Evolutionary conservation across 1,139 yeast species (phyloP).

Genomic region (Diutina neorugosa): DNA sequence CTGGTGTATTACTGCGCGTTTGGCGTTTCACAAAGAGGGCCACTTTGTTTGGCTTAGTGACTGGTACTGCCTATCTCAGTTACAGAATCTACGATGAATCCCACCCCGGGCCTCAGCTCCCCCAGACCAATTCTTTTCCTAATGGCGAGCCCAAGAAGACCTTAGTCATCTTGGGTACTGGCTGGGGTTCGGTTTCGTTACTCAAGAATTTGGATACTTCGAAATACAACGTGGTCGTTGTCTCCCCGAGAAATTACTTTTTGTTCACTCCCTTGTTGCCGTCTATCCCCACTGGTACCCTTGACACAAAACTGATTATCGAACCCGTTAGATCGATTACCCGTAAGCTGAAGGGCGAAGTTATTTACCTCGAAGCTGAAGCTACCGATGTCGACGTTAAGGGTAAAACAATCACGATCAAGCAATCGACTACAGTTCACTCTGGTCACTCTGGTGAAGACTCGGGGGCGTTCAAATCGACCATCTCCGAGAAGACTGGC

Average conservation of each 20-base stretch:
- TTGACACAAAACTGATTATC: conserved; percentile 80
- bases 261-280: conserved; percentile 90
- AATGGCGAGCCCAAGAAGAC: conserved; percentile 77
- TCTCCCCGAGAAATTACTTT: conserved; percentile 91
- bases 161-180: conserved; percentile 80
- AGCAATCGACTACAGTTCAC: conserved; percentile 39
- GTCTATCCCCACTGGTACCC: conserved; percentile 87
- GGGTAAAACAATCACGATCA: conserved; percentile 47
- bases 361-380: conserved; percentile 81
- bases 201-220: conserved; percentile 80
- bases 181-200: conserved; percentile 85
- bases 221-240: conserved; percentile 75
- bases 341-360: conserved; percentile 59
- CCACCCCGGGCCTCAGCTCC: conserved; percentile 43
- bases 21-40: not conserved
- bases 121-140: conserved; percentile 39
- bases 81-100: conserved; percentile 51
- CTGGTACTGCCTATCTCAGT: conserved; percentile 35
- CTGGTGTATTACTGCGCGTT: not conserved
- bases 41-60: conserved; percentile 9
- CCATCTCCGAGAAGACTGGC: conserved; percentile 18
- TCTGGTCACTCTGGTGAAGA: conserved; percentile 45
- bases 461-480: conserved; percentile 39
- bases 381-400: conserved; percentile 73
- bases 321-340: conserved; percentile 69